Base-by-base conservation (phyloP, 805 yeast genomes). In the Cephaloascus albidus region DNA sequence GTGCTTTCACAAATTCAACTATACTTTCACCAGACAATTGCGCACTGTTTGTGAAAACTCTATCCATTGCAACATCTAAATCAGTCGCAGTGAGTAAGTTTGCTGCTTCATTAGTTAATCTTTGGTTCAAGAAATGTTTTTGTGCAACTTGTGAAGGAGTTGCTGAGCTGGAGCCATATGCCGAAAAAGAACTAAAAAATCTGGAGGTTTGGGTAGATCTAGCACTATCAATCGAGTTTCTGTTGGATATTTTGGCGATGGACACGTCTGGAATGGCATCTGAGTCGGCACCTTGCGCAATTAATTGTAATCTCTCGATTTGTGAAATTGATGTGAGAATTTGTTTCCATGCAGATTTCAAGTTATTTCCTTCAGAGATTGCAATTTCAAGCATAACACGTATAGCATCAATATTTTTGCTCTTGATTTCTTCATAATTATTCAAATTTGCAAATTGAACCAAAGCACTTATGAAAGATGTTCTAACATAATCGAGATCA, bases 381-480 rank as follows among this genome's bases (percentile, higher is more conserved):
- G 96, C 89, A 41, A 86, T 68, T 34, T 82, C 87, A 42, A 93
- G 63, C 53, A 93, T 61, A 4, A 82, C 70, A 41, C 78, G 66
- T 39, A 88, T 75, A 0, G 97, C 96, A 40, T 77, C 81, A 18
- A 93, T 78, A 54, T 88, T 88, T 60, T 90, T 90, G 4, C 68
- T 58, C 42, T 75, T 76, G 68, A 93, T 74, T 53, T 85, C 94
- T 43, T 81, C 81, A 41, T 82, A 72, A 50, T 86, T 87, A 55
- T 80, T 78, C 44, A 90, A 64, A 49, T 85, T 84, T 39, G 90
- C 78, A 53, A 87, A 89, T 57, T 89, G 95, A 27, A 87, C 81
- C 48, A 93, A 69, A 0, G 96, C 95, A 40, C 94, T 83, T 43
- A 94, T 77, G 56, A 90, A 93, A 1, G 97, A 85, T 10, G 83